phyloP scores from a whole-genome alignment of 805 yeast genomes.

The Cyberlindnera maclurae region DNA sequence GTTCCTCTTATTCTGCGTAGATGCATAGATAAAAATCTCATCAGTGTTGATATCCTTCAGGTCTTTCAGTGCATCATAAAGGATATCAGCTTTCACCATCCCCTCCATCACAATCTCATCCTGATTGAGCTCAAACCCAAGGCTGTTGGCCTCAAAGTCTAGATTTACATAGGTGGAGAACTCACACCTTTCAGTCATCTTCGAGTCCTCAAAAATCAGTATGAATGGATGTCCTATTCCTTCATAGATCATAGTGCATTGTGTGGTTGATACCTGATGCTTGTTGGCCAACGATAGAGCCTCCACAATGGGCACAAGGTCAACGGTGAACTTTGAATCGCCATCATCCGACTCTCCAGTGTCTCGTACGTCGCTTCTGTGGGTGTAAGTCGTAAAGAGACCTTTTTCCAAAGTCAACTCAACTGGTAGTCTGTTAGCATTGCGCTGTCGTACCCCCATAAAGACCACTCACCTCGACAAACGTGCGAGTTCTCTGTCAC shows the following conservation, averaged over 20 bases:
- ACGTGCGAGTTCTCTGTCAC: constrained; percentile 41
- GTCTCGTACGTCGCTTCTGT: constrained; percentile 10
- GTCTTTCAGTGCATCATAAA: constrained; percentile 49
- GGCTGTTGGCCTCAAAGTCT: constrained; percentile 26
- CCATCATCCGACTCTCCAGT: constrained; percentile 13
- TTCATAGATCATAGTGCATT: constrained; percentile 43
- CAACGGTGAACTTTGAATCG: constrained; percentile 31
- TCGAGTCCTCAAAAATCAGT: constrained; percentile 45
- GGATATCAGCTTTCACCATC: constrained; percentile 43
- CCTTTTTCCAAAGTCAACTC: constrained; percentile 31
- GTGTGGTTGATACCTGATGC: constrained; percentile 26
- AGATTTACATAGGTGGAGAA: constrained; percentile 36
- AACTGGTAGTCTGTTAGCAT: constrained; percentile 8
- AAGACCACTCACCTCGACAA: constrained; percentile 13
- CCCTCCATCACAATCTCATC: constrained; percentile 39
- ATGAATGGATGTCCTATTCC: constrained; percentile 48
- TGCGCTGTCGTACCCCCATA: too few relatives aligned
- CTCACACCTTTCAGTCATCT: constrained; percentile 51
- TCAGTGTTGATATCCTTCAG: constrained; percentile 47
- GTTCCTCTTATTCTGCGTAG: constrained; percentile 20
- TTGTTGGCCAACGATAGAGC: constrained; percentile 39
- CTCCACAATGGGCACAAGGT: constrained; percentile 41
- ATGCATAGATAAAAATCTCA: constrained; percentile 41
- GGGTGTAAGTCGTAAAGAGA: constrained; percentile 28
- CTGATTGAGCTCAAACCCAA: constrained; percentile 37